These are phyloP conservation scores for Salinomyces thailandicus DNA, from an alignment of 2,329 filamentous ascomycete species.

Conservation along the genomic window DNA sequence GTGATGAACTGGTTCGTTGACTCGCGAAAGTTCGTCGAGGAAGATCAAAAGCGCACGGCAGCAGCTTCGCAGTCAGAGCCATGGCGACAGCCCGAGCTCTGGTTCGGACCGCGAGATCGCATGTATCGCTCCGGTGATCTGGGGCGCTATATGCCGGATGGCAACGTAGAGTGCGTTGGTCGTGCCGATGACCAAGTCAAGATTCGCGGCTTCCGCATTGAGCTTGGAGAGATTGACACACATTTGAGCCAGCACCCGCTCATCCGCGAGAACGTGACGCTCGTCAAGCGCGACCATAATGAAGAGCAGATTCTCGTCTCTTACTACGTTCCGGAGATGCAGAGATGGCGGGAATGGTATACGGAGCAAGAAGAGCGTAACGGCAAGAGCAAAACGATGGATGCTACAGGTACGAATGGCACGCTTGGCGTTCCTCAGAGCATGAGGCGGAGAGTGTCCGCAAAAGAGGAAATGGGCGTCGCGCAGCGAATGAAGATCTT, in stretches of 20 bases:
- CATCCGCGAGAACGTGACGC: slow-evolving; percentile 73
- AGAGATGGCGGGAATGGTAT: slow-evolving; percentile 62
- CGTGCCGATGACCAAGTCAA: slow-evolving; percentile 86
- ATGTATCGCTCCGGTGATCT: slow-evolving; percentile 84
- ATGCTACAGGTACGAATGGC: slow-evolving; percentile 1
- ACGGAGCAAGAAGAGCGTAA: slow-evolving; percentile 23
- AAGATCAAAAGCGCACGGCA: slow-evolving; percentile 46
- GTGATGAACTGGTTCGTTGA: slow-evolving; percentile 79
- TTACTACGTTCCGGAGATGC: slow-evolving; percentile 77
- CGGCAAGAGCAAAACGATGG: slow-evolving; percentile 2
- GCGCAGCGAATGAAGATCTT: slow-evolving; percentile 45
- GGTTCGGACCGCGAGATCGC: slow-evolving; percentile 71
- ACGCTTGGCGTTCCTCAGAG: slow-evolving; percentile 3
- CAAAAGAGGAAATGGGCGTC: slow-evolving; percentile 22
- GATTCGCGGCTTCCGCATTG: slow-evolving; percentile 90
- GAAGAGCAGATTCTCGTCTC: slow-evolving; percentile 81
- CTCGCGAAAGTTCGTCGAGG: slow-evolving; percentile 55
- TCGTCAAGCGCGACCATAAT: slow-evolving; percentile 72
- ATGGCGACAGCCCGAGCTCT: slow-evolving; percentile 64
- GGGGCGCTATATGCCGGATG: slow-evolving; percentile 59
- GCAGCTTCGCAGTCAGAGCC: slow-evolving; percentile 48
- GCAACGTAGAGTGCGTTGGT: slow-evolving; percentile 67
- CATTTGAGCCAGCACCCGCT: slow-evolving; percentile 65
- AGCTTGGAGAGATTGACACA: slow-evolving; percentile 84
- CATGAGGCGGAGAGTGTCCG: slow-evolving; percentile 17